These are phyloP conservation scores for Claviceps humidiphila DNA, from an alignment of 2,329 filamentous ascomycete species.

Conservation along the genomic window DNA sequence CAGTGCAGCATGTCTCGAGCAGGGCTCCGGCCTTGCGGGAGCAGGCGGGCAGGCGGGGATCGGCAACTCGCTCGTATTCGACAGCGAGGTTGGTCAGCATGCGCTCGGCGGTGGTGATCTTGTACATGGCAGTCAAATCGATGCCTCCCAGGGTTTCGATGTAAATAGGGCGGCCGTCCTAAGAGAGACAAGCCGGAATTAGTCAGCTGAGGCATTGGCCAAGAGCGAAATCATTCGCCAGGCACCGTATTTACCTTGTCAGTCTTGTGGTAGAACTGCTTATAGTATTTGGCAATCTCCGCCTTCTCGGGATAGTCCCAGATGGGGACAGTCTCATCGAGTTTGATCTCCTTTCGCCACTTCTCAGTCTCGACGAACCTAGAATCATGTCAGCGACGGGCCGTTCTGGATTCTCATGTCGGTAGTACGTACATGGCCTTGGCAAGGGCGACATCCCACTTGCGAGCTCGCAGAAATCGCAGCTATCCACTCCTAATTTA, in stretches of 20 bases:
- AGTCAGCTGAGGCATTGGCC: background rate
- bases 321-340: slow-evolving; percentile 65
- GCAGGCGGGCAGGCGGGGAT: slow-evolving; percentile 87
- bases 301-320: slow-evolving; percentile 83
- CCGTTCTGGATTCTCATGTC: background rate
- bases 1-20: slow-evolving; percentile 94
- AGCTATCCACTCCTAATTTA: slow-evolving; percentile 34
- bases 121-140: slow-evolving; percentile 78
- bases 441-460: slow-evolving; percentile 74
- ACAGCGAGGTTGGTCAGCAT: slow-evolving; percentile 95
- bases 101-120: slow-evolving; percentile 82
- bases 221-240: background rate
- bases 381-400: background rate
- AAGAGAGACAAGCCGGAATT: background rate
- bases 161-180: slow-evolving; percentile 95
- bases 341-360: slow-evolving; percentile 78
- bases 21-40: slow-evolving; percentile 81
- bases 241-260: slow-evolving; percentile 47
- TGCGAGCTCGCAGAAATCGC: slow-evolving; percentile 83
- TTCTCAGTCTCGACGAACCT: slow-evolving; percentile 88
- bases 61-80: slow-evolving; percentile 93
- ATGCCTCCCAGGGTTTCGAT: slow-evolving; percentile 94
- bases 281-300: slow-evolving; percentile 81
- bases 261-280: slow-evolving; percentile 97
- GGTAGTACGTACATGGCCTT: slow-evolving; percentile 68